Conservation (phyloP, 2,329 filamentous ascomycete genomes). For the Fusarium euwallaceae region DNA sequence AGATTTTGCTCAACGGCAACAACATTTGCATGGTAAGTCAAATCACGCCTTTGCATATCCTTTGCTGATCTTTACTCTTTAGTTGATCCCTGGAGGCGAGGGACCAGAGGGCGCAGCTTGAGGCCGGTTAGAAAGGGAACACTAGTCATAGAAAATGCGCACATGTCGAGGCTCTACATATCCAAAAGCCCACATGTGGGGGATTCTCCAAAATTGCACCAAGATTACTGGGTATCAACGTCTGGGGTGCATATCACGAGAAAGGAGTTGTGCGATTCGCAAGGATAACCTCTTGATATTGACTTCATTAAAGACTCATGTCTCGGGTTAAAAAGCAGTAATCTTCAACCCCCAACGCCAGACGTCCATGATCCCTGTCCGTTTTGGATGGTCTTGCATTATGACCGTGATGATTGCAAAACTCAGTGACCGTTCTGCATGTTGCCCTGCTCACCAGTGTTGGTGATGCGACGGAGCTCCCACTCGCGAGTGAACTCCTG, state of each 20-base stretch:
- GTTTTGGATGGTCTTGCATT: slow-evolving; percentile 23
- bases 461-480: slow-evolving; percentile 88
- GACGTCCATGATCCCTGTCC: slow-evolving; percentile 37
- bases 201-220: background rate
- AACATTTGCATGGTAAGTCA: slow-evolving; percentile 96
- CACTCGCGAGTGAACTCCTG: slow-evolving; percentile 94
- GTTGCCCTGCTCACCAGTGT: slow-evolving; percentile 70
- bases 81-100: slow-evolving; percentile 85
- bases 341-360: slow-evolving; percentile 46
- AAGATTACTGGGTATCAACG: slow-evolving; percentile 1
- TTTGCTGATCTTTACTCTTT: slow-evolving; percentile 20
- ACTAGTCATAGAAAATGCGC: slow-evolving; percentile 17
- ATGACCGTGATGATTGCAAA: slow-evolving; percentile 14
- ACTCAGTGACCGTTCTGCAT: slow-evolving; percentile 54
- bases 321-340: slow-evolving; percentile 40
- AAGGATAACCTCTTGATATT: slow-evolving; percentile 31
- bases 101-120: slow-evolving; percentile 65
- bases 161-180: slow-evolving; percentile 9
- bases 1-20: slow-evolving; percentile 97
- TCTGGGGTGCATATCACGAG: slow-evolving; percentile 21
- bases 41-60: background rate
- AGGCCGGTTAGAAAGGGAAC: slow-evolving; percentile 18
- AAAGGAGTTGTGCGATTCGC: slow-evolving; percentile 18
- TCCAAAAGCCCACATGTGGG: background rate
- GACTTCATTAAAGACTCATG: slow-evolving; percentile 30